Percentiles rank a stretch among this genome's conserved stretches.
phyloP scores from a whole-genome alignment of 805 yeast species.

The Saccharomycopsis fibuligera region DNA sequence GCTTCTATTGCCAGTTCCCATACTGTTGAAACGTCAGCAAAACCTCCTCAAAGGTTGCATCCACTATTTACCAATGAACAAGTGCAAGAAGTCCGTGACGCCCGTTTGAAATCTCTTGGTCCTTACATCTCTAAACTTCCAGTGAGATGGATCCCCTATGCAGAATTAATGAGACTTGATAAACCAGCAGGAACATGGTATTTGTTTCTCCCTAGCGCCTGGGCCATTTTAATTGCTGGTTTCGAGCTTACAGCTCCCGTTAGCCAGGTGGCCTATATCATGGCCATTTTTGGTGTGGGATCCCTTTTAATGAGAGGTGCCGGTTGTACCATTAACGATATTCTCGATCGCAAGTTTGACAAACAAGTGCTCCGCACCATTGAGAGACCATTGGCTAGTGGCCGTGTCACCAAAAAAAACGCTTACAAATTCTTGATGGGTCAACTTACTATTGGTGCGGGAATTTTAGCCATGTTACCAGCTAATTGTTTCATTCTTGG shows the following conservation, averaged over 20 bases:
- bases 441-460: constrained; percentile 70
- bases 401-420: constrained; percentile 62
- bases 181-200: constrained; percentile 95
- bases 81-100: constrained; percentile 36
- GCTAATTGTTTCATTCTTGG: constrained; percentile 77
- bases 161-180: constrained; percentile 85
- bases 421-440: constrained; percentile 68
- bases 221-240: constrained; percentile 93
- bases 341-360: constrained; percentile 79
- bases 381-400: constrained; percentile 89
- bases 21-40: neutral
- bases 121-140: constrained; percentile 62
- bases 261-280: constrained; percentile 49
- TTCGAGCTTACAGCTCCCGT: constrained; percentile 65
- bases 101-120: constrained; percentile 43
- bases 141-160: constrained; percentile 73
- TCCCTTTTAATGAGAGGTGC: constrained; percentile 93
- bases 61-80: constrained; percentile 17
- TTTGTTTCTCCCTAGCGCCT: constrained; percentile 75
- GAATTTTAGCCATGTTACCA: constrained; percentile 67
- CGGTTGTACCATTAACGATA: constrained; percentile 93
- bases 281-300: constrained; percentile 74
- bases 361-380: constrained; percentile 80
- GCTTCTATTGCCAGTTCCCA: neutral
- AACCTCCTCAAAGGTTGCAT: neutral